Base-by-base conservation (phyloP, 352 stramenopile genomes). In the Phytophthora citrophthora region DNA sequence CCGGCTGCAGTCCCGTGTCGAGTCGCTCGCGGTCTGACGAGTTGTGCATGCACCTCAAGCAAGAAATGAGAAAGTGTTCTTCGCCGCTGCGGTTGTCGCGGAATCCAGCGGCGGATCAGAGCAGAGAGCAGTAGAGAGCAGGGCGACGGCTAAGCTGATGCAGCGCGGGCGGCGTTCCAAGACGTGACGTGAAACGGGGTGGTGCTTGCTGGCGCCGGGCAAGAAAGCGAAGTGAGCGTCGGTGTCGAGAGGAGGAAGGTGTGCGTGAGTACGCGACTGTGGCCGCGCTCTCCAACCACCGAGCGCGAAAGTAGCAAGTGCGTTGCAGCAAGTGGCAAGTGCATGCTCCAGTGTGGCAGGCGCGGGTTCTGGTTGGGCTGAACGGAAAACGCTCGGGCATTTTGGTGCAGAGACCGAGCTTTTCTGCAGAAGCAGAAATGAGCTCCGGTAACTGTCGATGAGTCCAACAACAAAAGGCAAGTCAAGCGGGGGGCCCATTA, bases 321-420 rank as follows among this genome's bases (percentile, higher is more conserved):
- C 70, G 65, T 74, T 77, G 70, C 61, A 68, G 66, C 64, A 77
- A 64, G 60, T 72, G 61, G 70, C 70, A 74, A 77, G 64, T 64
- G 56, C 64, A 65, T 70, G 46, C 51, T 64, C 65, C 50, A 50
- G 40, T 51, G 53, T 64, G 62, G 54, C 64, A 54, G 55, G 62
- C 53, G 51, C 46, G 64, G 68, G 57, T 69, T 68, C 57, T 68
- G 64, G 64, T 54, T 77, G 68, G 68, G 68, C 27, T 76, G 68
- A 72, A 77, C 69, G 44, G 61, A 75, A 58, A 67, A 71, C 61
- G 50, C 51, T 68, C 46, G 54, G 29, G 54, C 50, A 64, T 72
- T 76, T 72, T 67, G 61, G 64, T 76, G 64, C 68, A 76, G 45
- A 76, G 58, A 72, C 67, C 32, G 56, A 61, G 54, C 53, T 50